Conservation (phyloP, 805 yeast species). For the Diddensiella santjacobensis region DNA sequence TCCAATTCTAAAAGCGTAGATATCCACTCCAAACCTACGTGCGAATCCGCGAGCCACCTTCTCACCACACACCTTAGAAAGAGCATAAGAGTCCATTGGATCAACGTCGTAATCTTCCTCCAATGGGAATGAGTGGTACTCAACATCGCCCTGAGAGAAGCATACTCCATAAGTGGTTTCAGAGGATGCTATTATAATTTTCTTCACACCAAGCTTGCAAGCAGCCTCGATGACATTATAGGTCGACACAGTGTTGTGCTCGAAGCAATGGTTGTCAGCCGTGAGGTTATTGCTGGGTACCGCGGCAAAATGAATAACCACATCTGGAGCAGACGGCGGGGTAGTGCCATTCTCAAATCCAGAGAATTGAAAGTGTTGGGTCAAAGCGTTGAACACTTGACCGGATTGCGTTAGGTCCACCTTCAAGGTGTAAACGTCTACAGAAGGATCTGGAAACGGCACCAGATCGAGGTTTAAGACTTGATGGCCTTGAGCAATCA, state of each 20-base stretch:
- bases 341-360: conserved; percentile 10
- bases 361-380: conserved; percentile 9
- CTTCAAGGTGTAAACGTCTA: conserved; percentile 12
- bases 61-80: conserved; percentile 15
- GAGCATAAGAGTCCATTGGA: conserved; percentile 17
- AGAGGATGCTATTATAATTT: conserved; percentile 18
- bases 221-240: conserved; percentile 18
- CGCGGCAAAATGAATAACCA: conserved; percentile 17
- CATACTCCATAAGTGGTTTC: conserved; percentile 19
- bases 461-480: conserved; percentile 16
- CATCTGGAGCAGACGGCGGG: conserved; percentile 17
- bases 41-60: conserved; percentile 17
- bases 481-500: conserved; percentile 16
- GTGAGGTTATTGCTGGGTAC: conserved; percentile 11
- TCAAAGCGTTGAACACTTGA: conserved; percentile 18
- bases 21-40: conserved; percentile 12
- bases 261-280: conserved; percentile 16
- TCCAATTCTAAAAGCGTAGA: conserved; percentile 16
- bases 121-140: conserved; percentile 16
- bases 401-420: conserved; percentile 16
- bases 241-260: conserved; percentile 13
- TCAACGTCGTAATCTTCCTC: conserved; percentile 17
- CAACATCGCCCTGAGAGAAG: conserved; percentile 17
- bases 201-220: conserved; percentile 17
- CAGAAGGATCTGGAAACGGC: conserved; percentile 17